phyloP scores from a whole-genome alignment of 2,329 filamentous ascomycete species.

The Pseudogymnoascus sp. region DNA sequence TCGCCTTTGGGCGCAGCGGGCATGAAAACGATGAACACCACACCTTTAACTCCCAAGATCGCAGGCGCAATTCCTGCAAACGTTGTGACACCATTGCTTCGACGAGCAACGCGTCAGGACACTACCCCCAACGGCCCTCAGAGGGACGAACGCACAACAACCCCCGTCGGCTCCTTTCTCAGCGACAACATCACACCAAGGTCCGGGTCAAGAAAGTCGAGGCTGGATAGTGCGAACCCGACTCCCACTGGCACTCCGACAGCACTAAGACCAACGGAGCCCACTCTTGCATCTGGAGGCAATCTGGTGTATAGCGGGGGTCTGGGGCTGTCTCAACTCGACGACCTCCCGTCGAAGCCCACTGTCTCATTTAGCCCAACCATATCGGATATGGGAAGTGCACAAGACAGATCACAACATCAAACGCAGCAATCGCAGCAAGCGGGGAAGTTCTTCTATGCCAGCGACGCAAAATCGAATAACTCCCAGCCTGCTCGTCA shows the following conservation, averaged over 20 bases:
- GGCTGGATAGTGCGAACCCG: slow-evolving; percentile 60
- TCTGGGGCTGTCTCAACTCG: slow-evolving; percentile 7
- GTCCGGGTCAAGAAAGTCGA: slow-evolving; percentile 65
- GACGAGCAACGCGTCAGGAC: slow-evolving; percentile 44
- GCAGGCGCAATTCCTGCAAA: slow-evolving; percentile 33
- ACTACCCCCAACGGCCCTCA: slow-evolving; percentile 19
- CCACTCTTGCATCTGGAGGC: slow-evolving; percentile 2
- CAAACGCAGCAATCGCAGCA: not conserved
- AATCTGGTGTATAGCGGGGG: slow-evolving; percentile 5
- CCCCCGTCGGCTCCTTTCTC: slow-evolving; percentile 51
- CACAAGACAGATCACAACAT: not conserved
- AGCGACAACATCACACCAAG: slow-evolving; percentile 70
- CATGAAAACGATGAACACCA: slow-evolving; percentile 46
- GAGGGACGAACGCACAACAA: slow-evolving; percentile 44
- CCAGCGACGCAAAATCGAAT: slow-evolving; percentile 61
- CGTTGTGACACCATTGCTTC: slow-evolving; percentile 30
- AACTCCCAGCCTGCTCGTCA: slow-evolving; percentile 25
- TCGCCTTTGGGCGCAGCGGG: slow-evolving; percentile 61
- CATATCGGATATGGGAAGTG: slow-evolving; percentile 28
- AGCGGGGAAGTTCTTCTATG: slow-evolving; percentile 79
- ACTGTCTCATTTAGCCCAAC: slow-evolving; percentile 38
- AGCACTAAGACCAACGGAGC: slow-evolving; percentile 16
- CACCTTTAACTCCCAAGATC: slow-evolving; percentile 55
- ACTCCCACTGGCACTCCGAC: slow-evolving; percentile 60
- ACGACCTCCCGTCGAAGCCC: not conserved